Percentiles rank a stretch among this genome's conserved stretches.
These are phyloP conservation scores for Candida xiaguanensis DNA, from an alignment of 805 yeast genomes.

Conservation along the genomic window DNA sequence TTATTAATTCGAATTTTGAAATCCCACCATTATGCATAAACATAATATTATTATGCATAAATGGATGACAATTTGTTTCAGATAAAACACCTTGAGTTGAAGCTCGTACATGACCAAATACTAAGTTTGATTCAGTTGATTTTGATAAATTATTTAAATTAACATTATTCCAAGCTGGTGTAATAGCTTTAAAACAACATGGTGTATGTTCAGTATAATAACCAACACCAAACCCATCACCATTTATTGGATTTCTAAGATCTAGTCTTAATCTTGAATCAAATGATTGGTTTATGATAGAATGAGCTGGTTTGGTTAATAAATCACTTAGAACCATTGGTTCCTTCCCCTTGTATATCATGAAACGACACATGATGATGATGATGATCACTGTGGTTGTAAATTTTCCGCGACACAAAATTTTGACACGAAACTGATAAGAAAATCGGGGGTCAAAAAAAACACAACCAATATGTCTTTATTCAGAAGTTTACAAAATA, in stretches of 20 bases:
- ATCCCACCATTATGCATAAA: slow-evolving; percentile 98
- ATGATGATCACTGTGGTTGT: neutral
- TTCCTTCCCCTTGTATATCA: slow-evolving; percentile 88
- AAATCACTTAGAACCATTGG: slow-evolving; percentile 82
- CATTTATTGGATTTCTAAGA: slow-evolving; percentile 88
- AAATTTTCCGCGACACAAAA: neutral
- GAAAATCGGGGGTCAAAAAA: neutral
- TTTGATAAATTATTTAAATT: slow-evolving; percentile 82
- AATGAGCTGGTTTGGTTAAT: slow-evolving; percentile 92
- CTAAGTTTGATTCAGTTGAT: slow-evolving; percentile 78
- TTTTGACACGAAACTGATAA: slow-evolving; percentile 1
- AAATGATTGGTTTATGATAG: slow-evolving; percentile 93
- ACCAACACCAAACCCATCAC: slow-evolving; percentile 98
- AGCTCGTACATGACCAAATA: slow-evolving; percentile 95
- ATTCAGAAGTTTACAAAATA: slow-evolving; percentile 39
- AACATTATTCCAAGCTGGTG: slow-evolving; percentile 97
- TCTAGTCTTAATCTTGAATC: slow-evolving; percentile 87
- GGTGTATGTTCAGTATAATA: slow-evolving; percentile 76
- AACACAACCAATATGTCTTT: slow-evolving; percentile 25
- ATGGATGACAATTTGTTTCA: slow-evolving; percentile 97
- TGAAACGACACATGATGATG: slow-evolving; percentile 79
- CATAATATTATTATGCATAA: slow-evolving; percentile 79
- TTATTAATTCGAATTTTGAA: slow-evolving; percentile 66
- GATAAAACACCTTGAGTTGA: slow-evolving; percentile 91
- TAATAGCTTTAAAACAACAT: slow-evolving; percentile 89